Evolutionary conservation across 2,329 filamentous ascomycete species (phyloP), one percentile per base, ranked within the genome.

Genomic region (Aspergillus glaucus): DNA sequence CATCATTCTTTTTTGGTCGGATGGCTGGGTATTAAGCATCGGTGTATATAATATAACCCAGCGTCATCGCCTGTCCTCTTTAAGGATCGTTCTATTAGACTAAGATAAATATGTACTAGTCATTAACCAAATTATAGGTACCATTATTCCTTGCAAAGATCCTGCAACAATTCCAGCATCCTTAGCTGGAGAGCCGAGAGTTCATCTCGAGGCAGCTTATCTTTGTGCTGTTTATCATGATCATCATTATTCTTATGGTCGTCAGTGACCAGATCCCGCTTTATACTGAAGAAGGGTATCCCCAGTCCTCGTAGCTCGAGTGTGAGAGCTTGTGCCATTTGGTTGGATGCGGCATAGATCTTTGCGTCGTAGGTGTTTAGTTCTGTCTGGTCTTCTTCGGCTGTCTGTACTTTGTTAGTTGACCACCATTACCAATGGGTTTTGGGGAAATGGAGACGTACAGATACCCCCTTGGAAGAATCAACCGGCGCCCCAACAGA

Each of bases 251-350:
- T 36, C 6, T 17, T 17, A 3, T 3, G 15, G 8, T 36, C n/a
- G 4, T 17, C 34, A 17, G 34, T n/a, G 17, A 40, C 37, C 10
- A 40, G 9, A 40, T 40, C 37, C 37, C 37, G 37, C 17, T 19
- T 15, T 12, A 40, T 15, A 8, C 37, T 40, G 58, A 83, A 85
- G 60, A 85, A 84, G 0, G 81, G 81, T 32, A 85, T 75, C 7
- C 78, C 80, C 28, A 86, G 62, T 6, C 65, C 69, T 49, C 79
- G 78, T 43, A 87, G 63, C 54, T 81, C 79, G 1, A 66, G 63
- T 6, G 70, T 73, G 65, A 85, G 79, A 12, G 77, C 76, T n/a
- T 73, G 70, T 0, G 78, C 74, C 82, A 87, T 85, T 9, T 78
- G 71, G 37, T 67, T 66, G 45, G 79, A 77, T 2, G 81, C 82